These are phyloP conservation scores for Vitis vinifera DNA, from an alignment of 164 flowering plant species.

Conservation along the genomic window ASM3070453v1 NC_081808.1:4883001-4883500, in stretches of 20 bases:
- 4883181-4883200: constrained; percentile 87
- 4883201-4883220: constrained; percentile 90
- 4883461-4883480: too few species aligned
- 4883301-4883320: constrained; percentile 18
- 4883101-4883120: constrained; percentile 86
- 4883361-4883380: too few species aligned
- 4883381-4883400: too few species aligned
- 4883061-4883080: constrained; percentile 83
- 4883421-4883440: too few species aligned
- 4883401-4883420: too few species aligned
- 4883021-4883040: constrained; percentile 81
- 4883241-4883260: constrained; percentile 79
- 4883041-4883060: constrained; percentile 99
- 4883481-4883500: too few species aligned
- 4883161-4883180: constrained; percentile 98
- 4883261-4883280: constrained; percentile 41
- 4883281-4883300: constrained; percentile 47
- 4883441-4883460: too few species aligned
- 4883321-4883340: not conserved
- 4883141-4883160: constrained; percentile 95
- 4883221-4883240: constrained; percentile 72
- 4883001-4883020: constrained; percentile 59
- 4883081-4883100: constrained; percentile 76
- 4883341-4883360: too few species aligned
- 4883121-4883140: constrained; percentile 92